These are phyloP conservation scores for Colletotrichum scovillei DNA, from an alignment of 2,329 filamentous ascomycete genomes.

Conservation along the genomic window DNA sequence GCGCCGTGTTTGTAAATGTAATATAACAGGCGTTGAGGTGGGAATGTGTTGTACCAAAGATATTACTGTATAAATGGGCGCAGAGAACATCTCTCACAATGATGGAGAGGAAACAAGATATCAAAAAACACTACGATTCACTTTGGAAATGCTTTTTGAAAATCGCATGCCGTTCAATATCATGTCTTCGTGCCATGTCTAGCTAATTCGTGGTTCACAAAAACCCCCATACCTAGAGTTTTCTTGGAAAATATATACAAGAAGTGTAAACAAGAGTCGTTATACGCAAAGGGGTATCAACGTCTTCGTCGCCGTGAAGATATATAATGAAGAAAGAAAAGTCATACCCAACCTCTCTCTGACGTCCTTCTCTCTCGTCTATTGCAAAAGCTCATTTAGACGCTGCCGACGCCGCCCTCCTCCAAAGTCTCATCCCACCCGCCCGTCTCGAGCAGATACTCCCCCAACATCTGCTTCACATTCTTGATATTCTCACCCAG, in stretches of 20 bases:
- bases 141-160: background rate
- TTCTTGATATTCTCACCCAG: slow-evolving; percentile 81
- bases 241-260: slow-evolving; percentile 25
- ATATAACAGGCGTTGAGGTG: slow-evolving; percentile 20
- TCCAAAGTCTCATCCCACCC: slow-evolving; percentile 87
- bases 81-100: background rate
- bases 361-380: background rate
- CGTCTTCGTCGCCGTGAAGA: slow-evolving; percentile 27
- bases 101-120: too few species aligned
- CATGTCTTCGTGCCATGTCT: background rate
- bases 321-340: background rate
- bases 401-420: slow-evolving; percentile 63
- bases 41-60: background rate
- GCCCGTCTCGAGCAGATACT: slow-evolving; percentile 79
- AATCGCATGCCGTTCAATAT: background rate
- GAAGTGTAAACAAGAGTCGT: slow-evolving; percentile 25
- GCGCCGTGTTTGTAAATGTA: slow-evolving; percentile 14
- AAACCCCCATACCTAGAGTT: background rate
- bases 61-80: background rate
- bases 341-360: slow-evolving; percentile 5
- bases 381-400: slow-evolving; percentile 42
- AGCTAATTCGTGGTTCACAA: slow-evolving; percentile 4
- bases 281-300: slow-evolving; percentile 38
- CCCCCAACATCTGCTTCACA: slow-evolving; percentile 79
- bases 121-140: background rate